phyloP scores from a whole-genome alignment of 2,329 filamentous ascomycete genomes.

The Colletotrichum echinochloae region DNA sequence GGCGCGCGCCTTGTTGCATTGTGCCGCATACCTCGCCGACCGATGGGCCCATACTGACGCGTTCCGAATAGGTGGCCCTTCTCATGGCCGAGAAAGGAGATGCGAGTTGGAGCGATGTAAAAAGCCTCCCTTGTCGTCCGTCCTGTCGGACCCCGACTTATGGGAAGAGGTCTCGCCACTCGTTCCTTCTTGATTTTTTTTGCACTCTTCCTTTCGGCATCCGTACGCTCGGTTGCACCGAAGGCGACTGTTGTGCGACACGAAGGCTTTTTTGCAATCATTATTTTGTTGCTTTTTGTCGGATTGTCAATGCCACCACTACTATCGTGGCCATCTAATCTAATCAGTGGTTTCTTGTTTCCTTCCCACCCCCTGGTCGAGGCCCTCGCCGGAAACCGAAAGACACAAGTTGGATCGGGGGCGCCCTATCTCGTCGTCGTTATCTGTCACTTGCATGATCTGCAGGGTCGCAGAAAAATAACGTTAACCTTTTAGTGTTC shows the following conservation, averaged over 20 bases:
- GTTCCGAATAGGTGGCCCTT: slow-evolving; percentile 24
- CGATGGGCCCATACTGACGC: slow-evolving; percentile 8
- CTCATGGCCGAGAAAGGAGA: slow-evolving; percentile 4
- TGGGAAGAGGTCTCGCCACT: slow-evolving; percentile 36
- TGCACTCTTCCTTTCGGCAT: slow-evolving; percentile 10
- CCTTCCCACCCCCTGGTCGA: not conserved
- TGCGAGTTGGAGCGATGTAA: slow-evolving; percentile 23
- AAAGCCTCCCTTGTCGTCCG: slow-evolving; percentile 33
- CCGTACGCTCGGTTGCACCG: slow-evolving; percentile 8
- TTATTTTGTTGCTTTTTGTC: not conserved
- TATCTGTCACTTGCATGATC: slow-evolving; percentile 40
- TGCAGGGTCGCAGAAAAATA: slow-evolving; percentile 32
- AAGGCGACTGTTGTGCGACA: not conserved
- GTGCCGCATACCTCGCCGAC: slow-evolving; percentile 22
- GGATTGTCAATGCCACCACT: not conserved
- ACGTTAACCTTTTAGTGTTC: slow-evolving; percentile 35
- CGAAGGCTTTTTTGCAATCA: not conserved
- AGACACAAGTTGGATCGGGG: slow-evolving; percentile 1
- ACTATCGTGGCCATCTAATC: slow-evolving; percentile 5
- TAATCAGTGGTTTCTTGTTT: slow-evolving; percentile 9
- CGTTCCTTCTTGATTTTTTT: slow-evolving; percentile 16
- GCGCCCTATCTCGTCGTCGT: slow-evolving; percentile 15
- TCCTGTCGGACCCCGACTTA: slow-evolving; percentile 26
- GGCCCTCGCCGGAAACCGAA: slow-evolving; percentile 19
- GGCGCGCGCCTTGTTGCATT: slow-evolving; percentile 17